Base-by-base conservation (phyloP, 139 green algal species). In the Asterochloris sp. region DNA sequence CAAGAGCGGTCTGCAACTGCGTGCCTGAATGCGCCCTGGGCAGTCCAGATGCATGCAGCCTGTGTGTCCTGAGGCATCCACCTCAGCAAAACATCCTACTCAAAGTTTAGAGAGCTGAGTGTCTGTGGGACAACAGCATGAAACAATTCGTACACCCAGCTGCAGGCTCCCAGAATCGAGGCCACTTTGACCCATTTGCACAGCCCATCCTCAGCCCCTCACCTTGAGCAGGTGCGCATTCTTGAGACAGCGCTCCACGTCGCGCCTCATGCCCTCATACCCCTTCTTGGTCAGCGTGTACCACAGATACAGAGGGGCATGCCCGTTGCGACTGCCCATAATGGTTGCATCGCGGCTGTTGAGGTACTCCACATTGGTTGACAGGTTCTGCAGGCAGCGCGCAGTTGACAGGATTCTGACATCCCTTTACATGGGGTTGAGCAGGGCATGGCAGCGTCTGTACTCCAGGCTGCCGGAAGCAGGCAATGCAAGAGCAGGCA, bases 231-330 rank as follows among this genome's bases (percentile, higher is more conserved):
- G 81, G 80, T 96, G 94, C 12, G 95, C 95, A 84, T 98, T 98
- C 73, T 91, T 88, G 87, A 98, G 92, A 89, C 95, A 98, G 78
- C 87, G 89, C 89, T 98, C 95, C 69, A 99, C 96, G 86, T 99
- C 96, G 81, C 91, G 89, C 66, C 90, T 86, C 80, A 97, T 90
- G 74, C 93, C 93, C 81, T 94, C 91, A 82, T 98, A 97, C 19
- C 96, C 96, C 86, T 98, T 98, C 17, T 78, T 76, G 11, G 90
- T 96, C 11, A 98, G 87, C n/a, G 94, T 98, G 89, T 98, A 98
- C 96, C 96, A 99, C 83, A 99, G 90, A 89, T 97, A 99, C 80
- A 99, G 94, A 19, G 96, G 92, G 16, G 96, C 96, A 89, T 99
- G 96, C 29, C 96, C 96, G 84, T 99, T 99, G 78, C 96, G 89